These are phyloP conservation scores for Epichloe elymi DNA, from an alignment of 2,329 filamentous ascomycete genomes.

Conservation along the genomic window DNA sequence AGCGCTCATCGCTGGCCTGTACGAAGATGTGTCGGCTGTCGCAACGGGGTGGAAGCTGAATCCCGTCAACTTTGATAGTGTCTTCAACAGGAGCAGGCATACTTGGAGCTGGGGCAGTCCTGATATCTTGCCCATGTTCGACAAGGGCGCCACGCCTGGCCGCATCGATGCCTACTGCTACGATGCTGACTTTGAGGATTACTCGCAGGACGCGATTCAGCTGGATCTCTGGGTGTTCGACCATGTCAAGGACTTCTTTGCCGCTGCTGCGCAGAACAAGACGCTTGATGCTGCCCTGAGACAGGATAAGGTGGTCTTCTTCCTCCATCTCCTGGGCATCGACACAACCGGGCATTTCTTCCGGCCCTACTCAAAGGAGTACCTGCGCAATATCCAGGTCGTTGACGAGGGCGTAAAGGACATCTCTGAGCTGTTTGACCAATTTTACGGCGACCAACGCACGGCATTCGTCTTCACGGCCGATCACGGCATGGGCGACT, in stretches of 20 bases:
- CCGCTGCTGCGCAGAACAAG: slow-evolving; percentile 62
- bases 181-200: slow-evolving; percentile 76
- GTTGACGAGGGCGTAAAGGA: slow-evolving; percentile 85
- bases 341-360: slow-evolving; percentile 82
- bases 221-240: slow-evolving; percentile 96
- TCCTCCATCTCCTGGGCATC: slow-evolving; percentile 81
- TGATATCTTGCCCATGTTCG: slow-evolving; percentile 95
- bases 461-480: slow-evolving; percentile 96
- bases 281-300: slow-evolving; percentile 60
- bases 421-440: slow-evolving; percentile 65
- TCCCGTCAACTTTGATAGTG: slow-evolving; percentile 95
- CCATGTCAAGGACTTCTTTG: slow-evolving; percentile 76
- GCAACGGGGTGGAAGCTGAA: slow-evolving; percentile 98
- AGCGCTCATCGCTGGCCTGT: slow-evolving; percentile 87
- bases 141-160: slow-evolving; percentile 78
- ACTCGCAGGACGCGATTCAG: slow-evolving; percentile 64
- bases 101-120: slow-evolving; percentile 99
- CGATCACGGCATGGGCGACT: slow-evolving; percentile 98
- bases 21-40: slow-evolving; percentile 95
- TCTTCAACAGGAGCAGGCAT: slow-evolving; percentile 92
- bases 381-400: slow-evolving; percentile 84
- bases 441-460: slow-evolving; percentile 73
- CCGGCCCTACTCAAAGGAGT: slow-evolving; percentile 89
- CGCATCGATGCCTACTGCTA: slow-evolving; percentile 82
- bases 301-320: slow-evolving; percentile 85